These are phyloP conservation scores for Nakaseomyces nivariensis DNA, from an alignment of 1,139 yeast genomes.

Conservation along the genomic window DNA sequence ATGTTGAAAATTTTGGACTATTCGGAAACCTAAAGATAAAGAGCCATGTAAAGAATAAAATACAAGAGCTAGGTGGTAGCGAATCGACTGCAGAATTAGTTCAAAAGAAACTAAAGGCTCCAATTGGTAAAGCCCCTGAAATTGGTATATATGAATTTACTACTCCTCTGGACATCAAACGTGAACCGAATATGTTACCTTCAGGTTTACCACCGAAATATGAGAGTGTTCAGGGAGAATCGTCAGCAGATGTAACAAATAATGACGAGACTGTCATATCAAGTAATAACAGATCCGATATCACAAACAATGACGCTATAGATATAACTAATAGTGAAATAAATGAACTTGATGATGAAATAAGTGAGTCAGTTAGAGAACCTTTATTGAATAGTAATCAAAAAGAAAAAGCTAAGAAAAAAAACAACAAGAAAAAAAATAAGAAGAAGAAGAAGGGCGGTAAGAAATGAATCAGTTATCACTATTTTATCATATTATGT, in stretches of 20 bases:
- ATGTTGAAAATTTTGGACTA: background rate
- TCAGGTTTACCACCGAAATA: background rate
- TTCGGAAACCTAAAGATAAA: conserved; percentile 1
- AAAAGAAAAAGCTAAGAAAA: background rate
- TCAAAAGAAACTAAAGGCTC: background rate
- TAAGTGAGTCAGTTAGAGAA: background rate
- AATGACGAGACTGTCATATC: background rate
- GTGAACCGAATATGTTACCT: background rate
- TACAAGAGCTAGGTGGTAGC: background rate
- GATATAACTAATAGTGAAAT: background rate
- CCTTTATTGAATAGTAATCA: background rate
- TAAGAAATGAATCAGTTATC: background rate
- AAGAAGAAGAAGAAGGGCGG: background rate
- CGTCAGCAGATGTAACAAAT: background rate
- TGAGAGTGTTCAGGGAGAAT: background rate
- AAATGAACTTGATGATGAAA: background rate
- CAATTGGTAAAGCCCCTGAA: background rate
- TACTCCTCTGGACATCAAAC: background rate
- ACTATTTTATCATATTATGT: too few relatives aligned
- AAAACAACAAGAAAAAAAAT: background rate
- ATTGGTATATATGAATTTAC: conserved; percentile 3
- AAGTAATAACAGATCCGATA: background rate
- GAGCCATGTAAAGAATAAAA: background rate
- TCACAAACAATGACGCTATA: background rate
- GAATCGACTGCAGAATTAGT: background rate